These are phyloP conservation scores for Pichia sp. DNA, from an alignment of 1,139 yeast species.

Conservation along the genomic window DNA sequence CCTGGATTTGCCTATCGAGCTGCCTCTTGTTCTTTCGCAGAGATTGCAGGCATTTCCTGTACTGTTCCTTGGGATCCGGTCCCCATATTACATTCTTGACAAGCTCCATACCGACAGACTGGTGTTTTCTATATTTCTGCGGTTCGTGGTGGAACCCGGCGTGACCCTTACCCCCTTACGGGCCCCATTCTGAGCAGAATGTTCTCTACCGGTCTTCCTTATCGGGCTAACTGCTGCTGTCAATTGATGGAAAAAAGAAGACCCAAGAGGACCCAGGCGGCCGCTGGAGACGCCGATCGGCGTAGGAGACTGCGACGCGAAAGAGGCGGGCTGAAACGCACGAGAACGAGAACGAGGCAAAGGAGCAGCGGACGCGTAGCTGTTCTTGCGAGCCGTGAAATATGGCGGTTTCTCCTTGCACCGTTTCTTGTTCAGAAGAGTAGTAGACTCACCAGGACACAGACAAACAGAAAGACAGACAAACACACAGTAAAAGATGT, in stretches of 20 bases:
- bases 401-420: background rate
- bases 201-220: no score
- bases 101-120: conserved; percentile 49
- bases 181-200: no score
- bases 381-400: background rate
- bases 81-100: conserved; percentile 88
- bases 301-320: background rate
- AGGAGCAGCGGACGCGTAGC: background rate
- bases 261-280: background rate
- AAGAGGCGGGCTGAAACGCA: background rate
- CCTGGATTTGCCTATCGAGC: conserved; percentile 69
- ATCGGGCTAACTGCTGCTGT: background rate
- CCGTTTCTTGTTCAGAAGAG: background rate
- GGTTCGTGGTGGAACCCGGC: no score
- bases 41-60: conserved; percentile 70
- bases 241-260: background rate
- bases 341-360: background rate
- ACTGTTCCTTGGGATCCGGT: conserved; percentile 90
- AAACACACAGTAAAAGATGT: conserved; percentile 44
- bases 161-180: no score
- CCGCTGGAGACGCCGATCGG: no score
- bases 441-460: background rate
- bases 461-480: background rate
- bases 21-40: conserved; percentile 83
- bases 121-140: no score